These are phyloP conservation scores for Kodamaea lidongshanica DNA, from an alignment of 805 yeast genomes.

Conservation along the genomic window DNA sequence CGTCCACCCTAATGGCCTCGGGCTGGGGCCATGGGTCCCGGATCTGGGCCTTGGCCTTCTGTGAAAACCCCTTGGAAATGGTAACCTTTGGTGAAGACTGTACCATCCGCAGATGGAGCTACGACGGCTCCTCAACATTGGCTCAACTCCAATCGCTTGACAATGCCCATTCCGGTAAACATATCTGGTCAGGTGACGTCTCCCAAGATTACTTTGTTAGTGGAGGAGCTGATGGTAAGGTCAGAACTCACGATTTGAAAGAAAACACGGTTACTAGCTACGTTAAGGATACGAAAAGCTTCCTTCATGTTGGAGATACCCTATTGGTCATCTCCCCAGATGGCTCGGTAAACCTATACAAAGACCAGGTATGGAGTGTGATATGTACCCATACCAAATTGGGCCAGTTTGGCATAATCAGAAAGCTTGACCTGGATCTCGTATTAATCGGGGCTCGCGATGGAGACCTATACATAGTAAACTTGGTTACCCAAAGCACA, in stretches of 20 bases:
- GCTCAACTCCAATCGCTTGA: conserved; percentile 44
- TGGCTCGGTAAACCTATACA: no score
- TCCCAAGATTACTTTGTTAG: conserved; percentile 54
- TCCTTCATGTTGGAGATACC: no score
- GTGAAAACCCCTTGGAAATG: conserved; percentile 17
- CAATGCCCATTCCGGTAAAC: conserved; percentile 75
- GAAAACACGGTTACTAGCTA: no score
- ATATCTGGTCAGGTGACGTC: conserved; percentile 75
- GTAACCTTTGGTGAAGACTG: conserved; percentile 83
- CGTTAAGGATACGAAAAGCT: no score
- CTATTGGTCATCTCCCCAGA: no score
- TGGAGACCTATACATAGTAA: conserved; percentile 41
- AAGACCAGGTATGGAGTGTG: no score
- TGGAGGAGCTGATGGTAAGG: conserved; percentile 91
- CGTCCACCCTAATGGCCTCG: conserved; percentile 44
- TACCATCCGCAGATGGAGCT: conserved; percentile 73
- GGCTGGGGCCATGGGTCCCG: conserved; percentile 98
- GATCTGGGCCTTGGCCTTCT: conserved; percentile 77
- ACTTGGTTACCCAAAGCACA: conserved; percentile 19
- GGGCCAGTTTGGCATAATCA: conserved; percentile 37
- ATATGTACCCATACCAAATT: conserved; percentile 22
- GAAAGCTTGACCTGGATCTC: conserved; percentile 34
- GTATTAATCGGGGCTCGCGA: conserved; percentile 21
- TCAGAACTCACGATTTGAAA: conserved; percentile 56
- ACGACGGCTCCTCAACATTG: conserved; percentile 26